phyloP scores from a whole-genome alignment of 2,329 filamentous ascomycete genomes.

The Pyrenophora seminiperda region DNA sequence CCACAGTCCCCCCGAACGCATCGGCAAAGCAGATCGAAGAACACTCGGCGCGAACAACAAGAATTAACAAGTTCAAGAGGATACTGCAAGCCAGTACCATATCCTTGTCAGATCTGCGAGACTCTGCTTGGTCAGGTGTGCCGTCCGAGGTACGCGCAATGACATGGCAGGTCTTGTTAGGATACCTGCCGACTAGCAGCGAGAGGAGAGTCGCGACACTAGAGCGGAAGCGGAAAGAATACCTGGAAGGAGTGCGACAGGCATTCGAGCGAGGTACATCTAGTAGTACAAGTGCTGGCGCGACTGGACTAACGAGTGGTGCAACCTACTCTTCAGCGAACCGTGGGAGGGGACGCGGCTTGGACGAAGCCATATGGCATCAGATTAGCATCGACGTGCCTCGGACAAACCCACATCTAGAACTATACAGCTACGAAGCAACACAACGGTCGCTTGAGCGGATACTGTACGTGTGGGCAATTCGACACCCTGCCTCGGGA shows the following conservation, averaged over 20 bases:
- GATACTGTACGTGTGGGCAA: slow-evolving; percentile 96
- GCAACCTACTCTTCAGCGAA: slow-evolving; percentile 49
- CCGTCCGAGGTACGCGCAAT: slow-evolving; percentile 95
- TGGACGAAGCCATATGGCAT: slow-evolving; percentile 99
- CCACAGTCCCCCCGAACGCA: slow-evolving; percentile 73
- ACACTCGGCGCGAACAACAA: slow-evolving; percentile 82
- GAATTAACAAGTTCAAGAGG: slow-evolving; percentile 98
- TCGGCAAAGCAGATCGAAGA: slow-evolving; percentile 83
- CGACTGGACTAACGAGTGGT: slow-evolving; percentile 62
- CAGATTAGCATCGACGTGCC: slow-evolving; percentile 99
- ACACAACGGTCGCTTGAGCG: slow-evolving; percentile 93
- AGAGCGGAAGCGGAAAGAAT: slow-evolving; percentile 94
- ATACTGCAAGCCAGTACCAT: slow-evolving; percentile 92
- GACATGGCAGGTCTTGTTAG: slow-evolving; percentile 97
- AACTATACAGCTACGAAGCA: slow-evolving; percentile 92
- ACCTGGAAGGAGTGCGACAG: slow-evolving; percentile 83
- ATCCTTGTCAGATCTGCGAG: slow-evolving; percentile 78
- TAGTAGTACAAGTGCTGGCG: slow-evolving; percentile 41
- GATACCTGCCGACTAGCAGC: slow-evolving; percentile 95
- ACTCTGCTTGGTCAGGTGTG: slow-evolving; percentile 90
- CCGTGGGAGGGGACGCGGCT: slow-evolving; percentile 71
- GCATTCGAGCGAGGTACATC: slow-evolving; percentile 63
- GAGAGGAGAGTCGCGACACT: slow-evolving; percentile 88
- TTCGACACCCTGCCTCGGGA: slow-evolving; percentile 93
- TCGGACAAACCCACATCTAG: slow-evolving; percentile 92